Evolutionary conservation across 441 rosid species (phyloP).

Genomic region (California macrophylla): DNA sequence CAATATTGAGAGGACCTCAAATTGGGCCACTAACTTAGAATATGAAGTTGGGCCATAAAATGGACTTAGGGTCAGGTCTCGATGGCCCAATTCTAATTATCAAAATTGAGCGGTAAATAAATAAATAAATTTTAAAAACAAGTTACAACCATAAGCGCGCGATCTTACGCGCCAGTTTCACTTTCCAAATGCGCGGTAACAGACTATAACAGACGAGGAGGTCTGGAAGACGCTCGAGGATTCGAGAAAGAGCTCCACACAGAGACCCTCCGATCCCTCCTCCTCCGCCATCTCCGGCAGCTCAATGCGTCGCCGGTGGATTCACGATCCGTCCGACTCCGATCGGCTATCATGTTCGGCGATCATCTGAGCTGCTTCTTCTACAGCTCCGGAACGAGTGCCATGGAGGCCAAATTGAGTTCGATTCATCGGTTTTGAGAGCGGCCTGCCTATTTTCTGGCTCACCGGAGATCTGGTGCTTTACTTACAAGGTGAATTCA

Average conservation of each 20-base stretch:
- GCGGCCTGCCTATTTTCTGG: constrained; percentile 31
- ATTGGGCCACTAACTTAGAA: too few relatives aligned
- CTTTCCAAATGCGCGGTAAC: not conserved
- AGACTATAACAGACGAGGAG: constrained; percentile 24
- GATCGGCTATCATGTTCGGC: constrained; percentile 27
- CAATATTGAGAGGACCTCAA: too few relatives aligned
- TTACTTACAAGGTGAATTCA: constrained; percentile 15
- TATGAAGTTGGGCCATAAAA: too few relatives aligned
- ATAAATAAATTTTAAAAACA: too few relatives aligned
- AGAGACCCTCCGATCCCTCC: constrained; percentile 32
- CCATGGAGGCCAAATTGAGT: constrained; percentile 39
- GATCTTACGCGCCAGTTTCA: not conserved
- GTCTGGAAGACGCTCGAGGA: constrained; percentile 28
- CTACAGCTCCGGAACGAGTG: constrained; percentile 37
- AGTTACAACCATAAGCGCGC: too few relatives aligned
- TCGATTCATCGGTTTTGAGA: constrained; percentile 32
- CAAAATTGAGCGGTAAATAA: too few relatives aligned
- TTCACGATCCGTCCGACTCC: constrained; percentile 14
- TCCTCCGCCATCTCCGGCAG: constrained; percentile 29
- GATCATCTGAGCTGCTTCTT: constrained; percentile 43
- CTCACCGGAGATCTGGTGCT: constrained; percentile 33
- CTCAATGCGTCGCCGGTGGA: constrained; percentile 14
- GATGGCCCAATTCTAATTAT: too few relatives aligned
- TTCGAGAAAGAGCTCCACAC: constrained; percentile 28
- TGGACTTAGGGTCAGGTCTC: too few relatives aligned